Evolutionary conservation across 1,139 yeast species (phyloP).

Genomic region (Pichia sp.): DNA sequence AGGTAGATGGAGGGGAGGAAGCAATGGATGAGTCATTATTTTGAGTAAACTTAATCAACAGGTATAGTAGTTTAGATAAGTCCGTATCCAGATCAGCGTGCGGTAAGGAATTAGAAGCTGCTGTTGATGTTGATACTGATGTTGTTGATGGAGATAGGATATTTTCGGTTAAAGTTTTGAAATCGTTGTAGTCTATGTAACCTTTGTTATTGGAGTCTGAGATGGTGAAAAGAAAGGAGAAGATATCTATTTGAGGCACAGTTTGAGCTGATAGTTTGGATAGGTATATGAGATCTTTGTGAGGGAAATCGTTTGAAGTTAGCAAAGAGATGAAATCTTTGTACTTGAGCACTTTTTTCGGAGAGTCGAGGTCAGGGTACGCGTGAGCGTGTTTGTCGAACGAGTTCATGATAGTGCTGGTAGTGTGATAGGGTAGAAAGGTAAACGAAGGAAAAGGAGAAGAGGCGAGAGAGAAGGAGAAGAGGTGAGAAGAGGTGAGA

Average conservation of each 20-base stretch:
- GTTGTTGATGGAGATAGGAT: constrained; percentile 32
- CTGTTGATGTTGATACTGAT: not conserved
- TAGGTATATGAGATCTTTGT: constrained; percentile 19
- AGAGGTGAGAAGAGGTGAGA: no score
- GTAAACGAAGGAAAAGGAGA: no score
- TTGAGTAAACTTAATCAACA: constrained; percentile 31
- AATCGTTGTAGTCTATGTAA: constrained; percentile 50
- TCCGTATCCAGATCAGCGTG: constrained; percentile 37
- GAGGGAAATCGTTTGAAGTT: constrained; percentile 14
- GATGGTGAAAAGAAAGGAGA: constrained; percentile 52
- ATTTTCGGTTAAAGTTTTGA: constrained; percentile 49
- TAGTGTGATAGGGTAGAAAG: no score
- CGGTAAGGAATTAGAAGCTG: not conserved
- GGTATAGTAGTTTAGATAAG: constrained; percentile 31
- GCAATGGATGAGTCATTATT: no score
- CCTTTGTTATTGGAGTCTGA: constrained; percentile 62
- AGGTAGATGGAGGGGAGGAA: no score
- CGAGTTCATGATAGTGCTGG: no score
- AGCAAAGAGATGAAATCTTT: constrained; percentile 23
- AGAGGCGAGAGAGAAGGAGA: no score
- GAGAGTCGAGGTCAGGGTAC: constrained; percentile 19
- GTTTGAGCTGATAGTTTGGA: constrained; percentile 23
- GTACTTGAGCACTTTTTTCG: constrained; percentile 21
- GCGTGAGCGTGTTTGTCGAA: constrained; percentile 19
- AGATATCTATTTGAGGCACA: constrained; percentile 25